These are phyloP conservation scores for Rhizomucor miehei DNA, from an alignment of 371 early-diverging fungal genomes.

Conservation along the genomic window DNA sequence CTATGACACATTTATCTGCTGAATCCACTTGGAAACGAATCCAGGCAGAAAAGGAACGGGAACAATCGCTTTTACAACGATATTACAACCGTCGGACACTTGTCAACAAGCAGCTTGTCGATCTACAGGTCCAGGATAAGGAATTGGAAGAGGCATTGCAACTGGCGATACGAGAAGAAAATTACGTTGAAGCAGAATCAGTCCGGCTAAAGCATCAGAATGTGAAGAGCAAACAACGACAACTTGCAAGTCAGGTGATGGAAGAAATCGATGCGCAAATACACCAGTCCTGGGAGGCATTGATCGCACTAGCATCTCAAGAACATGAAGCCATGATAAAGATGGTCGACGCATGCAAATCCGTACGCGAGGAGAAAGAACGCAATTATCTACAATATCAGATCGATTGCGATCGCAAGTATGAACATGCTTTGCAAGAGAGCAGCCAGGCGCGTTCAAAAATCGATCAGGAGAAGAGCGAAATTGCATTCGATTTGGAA, in stretches of 20 bases:
- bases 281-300: conserved; percentile 9
- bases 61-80: conserved; percentile 11
- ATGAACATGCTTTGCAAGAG: conserved; percentile 9
- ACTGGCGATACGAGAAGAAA: background rate
- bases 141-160: background rate
- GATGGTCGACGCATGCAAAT: conserved; percentile 6
- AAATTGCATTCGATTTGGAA: conserved; percentile 23
- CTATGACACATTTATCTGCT: conserved; percentile 12
- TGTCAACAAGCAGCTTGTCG: conserved; percentile 10
- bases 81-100: conserved; percentile 11
- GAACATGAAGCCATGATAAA: conserved; percentile 12
- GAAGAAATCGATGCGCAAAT: conserved; percentile 8
- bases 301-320: conserved; percentile 1
- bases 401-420: conserved; percentile 14
- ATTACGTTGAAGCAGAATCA: conserved; percentile 7
- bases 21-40: conserved; percentile 18
- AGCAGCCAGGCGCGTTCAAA: conserved; percentile 11
- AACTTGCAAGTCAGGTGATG: conserved; percentile 3
- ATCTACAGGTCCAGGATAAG: conserved; percentile 4
- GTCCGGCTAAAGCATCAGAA: conserved; percentile 6
- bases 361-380: background rate
- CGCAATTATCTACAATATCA: conserved; percentile 10
- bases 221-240: conserved; percentile 4
- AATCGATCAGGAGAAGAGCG: conserved; percentile 19
- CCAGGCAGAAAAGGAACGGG: conserved; percentile 16